phyloP scores from a whole-genome alignment of 2,329 filamentous ascomycete species.

The Botryotinia convoluta region DNA sequence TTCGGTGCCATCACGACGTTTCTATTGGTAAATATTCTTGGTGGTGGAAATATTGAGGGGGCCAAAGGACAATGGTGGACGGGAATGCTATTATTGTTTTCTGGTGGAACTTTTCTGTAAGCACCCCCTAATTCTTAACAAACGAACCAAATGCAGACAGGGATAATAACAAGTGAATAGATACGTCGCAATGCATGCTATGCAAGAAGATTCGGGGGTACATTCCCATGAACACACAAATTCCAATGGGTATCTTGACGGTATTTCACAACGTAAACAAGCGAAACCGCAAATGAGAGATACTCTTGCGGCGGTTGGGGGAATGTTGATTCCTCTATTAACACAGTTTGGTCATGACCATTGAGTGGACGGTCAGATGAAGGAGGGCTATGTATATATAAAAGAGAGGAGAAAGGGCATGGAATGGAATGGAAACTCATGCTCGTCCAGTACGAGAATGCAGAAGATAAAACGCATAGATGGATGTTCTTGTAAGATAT shows the following conservation, averaged over 20 bases:
- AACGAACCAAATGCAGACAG: not conserved
- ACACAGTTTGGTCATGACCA: constrained; percentile 78
- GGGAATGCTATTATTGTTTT: constrained; percentile 90
- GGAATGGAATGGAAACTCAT: not conserved
- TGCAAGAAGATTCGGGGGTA: constrained; percentile 68
- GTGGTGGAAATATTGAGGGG: constrained; percentile 54
- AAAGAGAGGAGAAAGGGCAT: not conserved
- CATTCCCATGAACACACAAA: constrained; percentile 43
- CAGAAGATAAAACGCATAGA: not conserved
- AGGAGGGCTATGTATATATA: not conserved
- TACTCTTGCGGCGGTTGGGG: constrained; percentile 66
- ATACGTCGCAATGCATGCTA: constrained; percentile 97
- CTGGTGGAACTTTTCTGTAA: constrained; percentile 91
- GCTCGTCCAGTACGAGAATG: not conserved
- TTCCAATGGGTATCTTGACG: constrained; percentile 55
- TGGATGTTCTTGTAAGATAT: not conserved
- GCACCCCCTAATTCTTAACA: constrained; percentile 39
- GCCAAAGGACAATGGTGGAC: constrained; percentile 75
- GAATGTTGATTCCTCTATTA: constrained; percentile 75
- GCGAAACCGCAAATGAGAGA: constrained; percentile 62
- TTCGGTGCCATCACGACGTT: constrained; percentile 82
- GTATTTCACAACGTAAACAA: constrained; percentile 49
- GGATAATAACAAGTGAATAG: constrained; percentile 46
- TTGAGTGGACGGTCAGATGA: constrained; percentile 24
- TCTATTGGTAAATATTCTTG: constrained; percentile 71